phyloP scores from a whole-genome alignment of 2,329 filamentous ascomycete species.

The Pseudogymnoascus sp. region DNA sequence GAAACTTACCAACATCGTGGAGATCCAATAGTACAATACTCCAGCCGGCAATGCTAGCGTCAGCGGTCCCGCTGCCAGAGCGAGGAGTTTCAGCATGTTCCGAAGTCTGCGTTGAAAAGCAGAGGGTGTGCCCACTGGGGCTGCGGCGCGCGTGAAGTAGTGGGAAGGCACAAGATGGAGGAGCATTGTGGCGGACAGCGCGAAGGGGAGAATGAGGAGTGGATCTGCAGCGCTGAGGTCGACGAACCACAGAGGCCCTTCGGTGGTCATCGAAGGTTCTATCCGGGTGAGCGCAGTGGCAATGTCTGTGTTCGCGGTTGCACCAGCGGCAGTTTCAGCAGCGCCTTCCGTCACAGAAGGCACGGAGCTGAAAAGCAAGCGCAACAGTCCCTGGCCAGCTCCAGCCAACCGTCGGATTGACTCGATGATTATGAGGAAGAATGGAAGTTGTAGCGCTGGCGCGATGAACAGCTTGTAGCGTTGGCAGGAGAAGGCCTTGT shows the following conservation, averaged over 20 bases:
- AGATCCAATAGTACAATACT: conserved; percentile 42
- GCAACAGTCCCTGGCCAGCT: conserved; percentile 31
- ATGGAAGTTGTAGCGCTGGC: conserved; percentile 33
- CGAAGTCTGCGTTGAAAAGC: conserved; percentile 22
- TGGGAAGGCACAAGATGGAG: conserved; percentile 32
- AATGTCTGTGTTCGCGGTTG: conserved; percentile 11
- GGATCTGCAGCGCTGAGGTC: conserved; percentile 47
- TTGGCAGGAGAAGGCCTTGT: conserved; percentile 28
- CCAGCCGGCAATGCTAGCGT: conserved; percentile 34
- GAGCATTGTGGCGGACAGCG: conserved; percentile 40
- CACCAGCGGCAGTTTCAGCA: conserved; percentile 4
- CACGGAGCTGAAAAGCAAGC: conserved; percentile 24
- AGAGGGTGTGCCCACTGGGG: conserved; percentile 10
- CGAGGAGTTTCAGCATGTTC: conserved; percentile 30
- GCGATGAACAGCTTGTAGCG: conserved; percentile 26
- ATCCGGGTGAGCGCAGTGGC: conserved; percentile 23
- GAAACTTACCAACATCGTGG: conserved; percentile 34
- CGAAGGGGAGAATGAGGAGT: conserved; percentile 37
- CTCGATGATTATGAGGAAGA: conserved; percentile 39
- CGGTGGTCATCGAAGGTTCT: conserved; percentile 42
- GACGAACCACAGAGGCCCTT: conserved; percentile 53
- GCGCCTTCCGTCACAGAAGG: not conserved
- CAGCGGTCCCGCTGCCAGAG: conserved; percentile 32
- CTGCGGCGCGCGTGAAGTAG: conserved; percentile 10
- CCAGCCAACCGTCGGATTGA: conserved; percentile 39